Conservation (phyloP, 768 basidiomycete species). For the Rhodosporidiobolus sp. region DNA sequence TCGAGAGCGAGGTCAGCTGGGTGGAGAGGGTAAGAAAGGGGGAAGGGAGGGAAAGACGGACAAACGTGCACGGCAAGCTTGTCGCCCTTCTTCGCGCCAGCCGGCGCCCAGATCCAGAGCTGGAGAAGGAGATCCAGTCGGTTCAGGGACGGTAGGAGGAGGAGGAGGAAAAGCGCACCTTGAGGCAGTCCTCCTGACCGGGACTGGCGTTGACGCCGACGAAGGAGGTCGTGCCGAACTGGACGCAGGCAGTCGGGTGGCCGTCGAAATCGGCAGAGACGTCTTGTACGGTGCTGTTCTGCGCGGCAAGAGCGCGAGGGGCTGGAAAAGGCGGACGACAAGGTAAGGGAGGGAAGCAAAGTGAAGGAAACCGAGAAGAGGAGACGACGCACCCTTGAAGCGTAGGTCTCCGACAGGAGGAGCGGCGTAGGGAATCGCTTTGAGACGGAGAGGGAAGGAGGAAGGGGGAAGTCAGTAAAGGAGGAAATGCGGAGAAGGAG, state of each 20-base stretch:
- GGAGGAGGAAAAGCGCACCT: not conserved
- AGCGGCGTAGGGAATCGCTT: slow-evolving; percentile 29
- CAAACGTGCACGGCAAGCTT: slow-evolving; percentile 23
- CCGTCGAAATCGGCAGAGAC: slow-evolving; percentile 26
- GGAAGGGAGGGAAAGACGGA: not conserved
- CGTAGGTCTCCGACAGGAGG: slow-evolving; percentile 32
- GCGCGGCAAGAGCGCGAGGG: slow-evolving; percentile 9
- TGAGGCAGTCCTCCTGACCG: slow-evolving; percentile 27
- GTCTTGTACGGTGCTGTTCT: slow-evolving; percentile 11
- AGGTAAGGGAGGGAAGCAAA: too few species aligned
- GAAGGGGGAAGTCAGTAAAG: not conserved
- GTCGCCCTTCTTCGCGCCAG: slow-evolving; percentile 25
- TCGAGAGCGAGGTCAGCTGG: too few species aligned
- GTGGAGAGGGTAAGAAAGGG: not conserved
- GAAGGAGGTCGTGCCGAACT: slow-evolving; percentile 20
- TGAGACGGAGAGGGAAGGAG: not conserved
- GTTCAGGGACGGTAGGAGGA: fast-evolving
- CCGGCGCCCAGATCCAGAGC: slow-evolving; percentile 36
- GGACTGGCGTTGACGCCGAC: slow-evolving; percentile 26
- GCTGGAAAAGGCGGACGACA: not conserved
- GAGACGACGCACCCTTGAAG: slow-evolving; percentile 5
- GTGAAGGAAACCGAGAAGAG: too few species aligned
- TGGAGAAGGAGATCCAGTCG: not conserved
- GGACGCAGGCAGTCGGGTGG: slow-evolving; percentile 6
- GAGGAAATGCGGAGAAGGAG: too few species aligned